Percentiles rank a stretch among this genome's conserved stretches.
Conservation (phyloP, 345 rosid genomes). For the Excoecaria agallocha region DNA sequence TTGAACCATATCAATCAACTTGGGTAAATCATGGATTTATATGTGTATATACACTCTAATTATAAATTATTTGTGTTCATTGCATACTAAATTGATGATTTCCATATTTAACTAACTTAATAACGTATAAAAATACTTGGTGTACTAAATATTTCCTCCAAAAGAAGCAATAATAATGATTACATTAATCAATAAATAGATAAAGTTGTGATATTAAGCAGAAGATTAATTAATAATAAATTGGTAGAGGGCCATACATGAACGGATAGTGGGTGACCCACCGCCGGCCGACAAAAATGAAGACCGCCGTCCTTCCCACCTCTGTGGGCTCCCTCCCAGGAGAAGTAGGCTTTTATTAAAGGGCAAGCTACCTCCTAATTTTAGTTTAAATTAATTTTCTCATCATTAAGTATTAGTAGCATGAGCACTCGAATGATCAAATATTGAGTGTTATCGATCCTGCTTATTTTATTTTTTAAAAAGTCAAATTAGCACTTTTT, state of each 20-base stretch:
- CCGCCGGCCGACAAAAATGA: constrained; percentile 59
- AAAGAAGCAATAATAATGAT: background rate
- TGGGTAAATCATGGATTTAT: background rate
- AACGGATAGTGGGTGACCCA: constrained; percentile 45
- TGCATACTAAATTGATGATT: too few species aligned
- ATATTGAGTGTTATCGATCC: background rate
- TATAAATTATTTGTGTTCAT: background rate
- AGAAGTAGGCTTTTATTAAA: constrained; percentile 36
- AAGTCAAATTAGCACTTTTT: constrained; percentile 15
- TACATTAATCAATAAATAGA: background rate
- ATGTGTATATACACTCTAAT: background rate
- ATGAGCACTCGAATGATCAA: constrained; percentile 30
- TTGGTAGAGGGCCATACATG: background rate
- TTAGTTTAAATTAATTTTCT: background rate
- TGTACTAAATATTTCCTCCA: too few species aligned
- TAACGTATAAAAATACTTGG: background rate
- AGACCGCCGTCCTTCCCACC: constrained; percentile 39
- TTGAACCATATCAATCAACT: background rate
- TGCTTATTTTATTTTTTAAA: background rate
- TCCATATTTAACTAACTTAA: too few species aligned
- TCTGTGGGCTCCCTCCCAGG: constrained; percentile 20
- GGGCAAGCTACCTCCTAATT: constrained; percentile 10
- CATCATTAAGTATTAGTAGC: constrained; percentile 27
- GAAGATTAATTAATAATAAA: background rate
- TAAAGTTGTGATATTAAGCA: background rate